Base-by-base conservation (phyloP, 805 yeast genomes). In the Spencermartinsiella europaea region DNA sequence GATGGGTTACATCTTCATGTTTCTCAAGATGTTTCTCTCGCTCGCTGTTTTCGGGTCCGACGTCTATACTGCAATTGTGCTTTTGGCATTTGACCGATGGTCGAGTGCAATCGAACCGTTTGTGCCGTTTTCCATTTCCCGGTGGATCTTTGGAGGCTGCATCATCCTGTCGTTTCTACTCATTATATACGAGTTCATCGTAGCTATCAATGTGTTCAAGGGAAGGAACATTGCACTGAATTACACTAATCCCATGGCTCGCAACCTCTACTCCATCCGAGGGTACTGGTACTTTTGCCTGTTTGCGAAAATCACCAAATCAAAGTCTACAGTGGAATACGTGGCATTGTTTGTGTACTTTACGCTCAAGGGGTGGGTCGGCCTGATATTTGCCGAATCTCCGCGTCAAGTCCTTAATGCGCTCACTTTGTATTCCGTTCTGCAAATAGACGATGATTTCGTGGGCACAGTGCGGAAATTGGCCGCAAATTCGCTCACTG, bases 351-450 rank as follows among this genome's bases (percentile, higher is more conserved):
- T 75, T 53, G 73, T 81, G 2, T 85, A 78, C 63, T 77, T 76
- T 52, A 80, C 85, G 41, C 67, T 83, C 44, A 81, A 83, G 55
- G 76, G 77, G 44, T 83, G 79, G 53, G 56, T 84, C 12, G 68
- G 77, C 38, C 73, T 87, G 54, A 56, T 87, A 7, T 68, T 85
- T 38, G 89, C 95, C 0, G 95, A 88, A 55, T 74, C 89, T 15
- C 96, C 96, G 20, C 78, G 96, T 65, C 96, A 88, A 65, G 81
- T 85, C 1, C 76, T 88, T 51, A 88, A 88, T 60, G 84, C 89
- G 21, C 68, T 85, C 54, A 86, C 96, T 0, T 66, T 83, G 17
- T 76, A 73, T 65, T 73, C 80, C 2, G 77, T 75, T 3, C 58
- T 75, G 16, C 58, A 73, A 12, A 56, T 66, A 15, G 48, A 58